Evolutionary conservation across 2,329 filamentous ascomycete species (phyloP), one percentile per base, ranked within the genome.

Genomic region (Hypoxylon sp.): DNA sequence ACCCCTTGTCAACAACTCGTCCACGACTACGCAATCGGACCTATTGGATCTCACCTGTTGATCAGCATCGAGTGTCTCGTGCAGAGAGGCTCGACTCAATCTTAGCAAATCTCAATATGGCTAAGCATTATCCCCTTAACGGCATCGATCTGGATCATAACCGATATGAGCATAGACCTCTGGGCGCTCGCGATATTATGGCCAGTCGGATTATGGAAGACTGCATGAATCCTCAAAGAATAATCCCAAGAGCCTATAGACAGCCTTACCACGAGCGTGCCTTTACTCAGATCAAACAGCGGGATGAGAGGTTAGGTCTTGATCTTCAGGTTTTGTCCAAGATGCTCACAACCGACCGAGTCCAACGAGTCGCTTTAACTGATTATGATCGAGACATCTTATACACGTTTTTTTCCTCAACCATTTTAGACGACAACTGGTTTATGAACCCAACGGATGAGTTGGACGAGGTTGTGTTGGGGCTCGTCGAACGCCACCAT

Each of bases 81-180:
- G n/a, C n/a, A n/a, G n/a, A n/a, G n/a, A n/a, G n/a, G n/a, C n/a
- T n/a, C n/a, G n/a, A n/a, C n/a, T n/a, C n/a, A n/a, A n/a, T n/a
- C n/a, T n/a, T n/a, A n/a, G n/a, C n/a, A n/a, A n/a, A 9, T 45
- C 31, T 19, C 47, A 57, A 16, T 1, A 65, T 63, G 63, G 31
- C 52, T 23, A 30, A 30, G 7, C 66, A 72, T 54, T 73, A 71
- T 37, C 71, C 70, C 13, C 50, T 73, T 4, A 66, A 71, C 48
- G 60, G 65, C n/a, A 51, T 66, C 19, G 54, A 66, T 25, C 60
- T 69, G 21, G 65, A 67, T 26, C 70, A 71, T 51, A 46, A 54
- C 17, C 60, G 63, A n/a, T 73, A 72, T 44, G 63, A 67, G 5
- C 69, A 71, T 47, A 67, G 60, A 21, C 60, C 63, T 3, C 35